Evolutionary conservation across 2,329 filamentous ascomycete genomes (phyloP).

Genomic region (Metarhizium sp.): DNA sequence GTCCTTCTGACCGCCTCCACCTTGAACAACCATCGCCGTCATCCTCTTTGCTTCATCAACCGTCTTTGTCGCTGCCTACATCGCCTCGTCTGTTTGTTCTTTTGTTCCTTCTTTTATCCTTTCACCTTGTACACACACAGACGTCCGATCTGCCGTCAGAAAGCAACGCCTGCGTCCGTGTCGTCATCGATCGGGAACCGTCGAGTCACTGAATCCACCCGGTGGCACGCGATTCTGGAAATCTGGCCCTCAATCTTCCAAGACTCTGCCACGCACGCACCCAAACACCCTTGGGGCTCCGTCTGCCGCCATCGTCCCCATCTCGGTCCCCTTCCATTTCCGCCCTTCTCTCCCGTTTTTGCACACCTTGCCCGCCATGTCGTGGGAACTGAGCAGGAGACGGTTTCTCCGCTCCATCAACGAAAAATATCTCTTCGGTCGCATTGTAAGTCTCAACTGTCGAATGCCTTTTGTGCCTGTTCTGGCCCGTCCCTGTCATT

Average conservation of each 20-base stretch:
- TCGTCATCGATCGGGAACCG: neutral
- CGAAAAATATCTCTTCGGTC: constrained; percentile 60
- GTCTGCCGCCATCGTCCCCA: neutral
- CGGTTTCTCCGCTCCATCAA: constrained; percentile 55
- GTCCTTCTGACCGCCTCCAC: no score
- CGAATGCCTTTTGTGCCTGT: neutral
- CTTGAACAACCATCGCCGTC: no score
- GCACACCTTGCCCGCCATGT: constrained; percentile 30
- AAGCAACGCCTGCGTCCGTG: neutral
- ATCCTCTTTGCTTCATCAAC: no score
- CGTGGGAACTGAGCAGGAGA: constrained; percentile 49
- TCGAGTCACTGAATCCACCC: neutral
- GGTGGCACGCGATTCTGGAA: neutral
- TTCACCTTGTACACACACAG: no score
- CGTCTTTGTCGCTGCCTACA: no score
- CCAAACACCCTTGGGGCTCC: neutral
- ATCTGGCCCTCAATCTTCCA: no score
- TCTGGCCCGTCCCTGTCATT: neutral
- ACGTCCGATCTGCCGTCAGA: no score
- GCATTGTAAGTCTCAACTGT: constrained; percentile 49
- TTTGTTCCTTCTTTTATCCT: no score
- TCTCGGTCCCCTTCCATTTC: neutral
- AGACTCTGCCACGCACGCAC: no score
- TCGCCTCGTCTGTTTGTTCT: no score
- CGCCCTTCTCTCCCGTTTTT: neutral